Base-by-base conservation (phyloP, 208 protist genomes). In the Perkinsela sp. region DNA sequence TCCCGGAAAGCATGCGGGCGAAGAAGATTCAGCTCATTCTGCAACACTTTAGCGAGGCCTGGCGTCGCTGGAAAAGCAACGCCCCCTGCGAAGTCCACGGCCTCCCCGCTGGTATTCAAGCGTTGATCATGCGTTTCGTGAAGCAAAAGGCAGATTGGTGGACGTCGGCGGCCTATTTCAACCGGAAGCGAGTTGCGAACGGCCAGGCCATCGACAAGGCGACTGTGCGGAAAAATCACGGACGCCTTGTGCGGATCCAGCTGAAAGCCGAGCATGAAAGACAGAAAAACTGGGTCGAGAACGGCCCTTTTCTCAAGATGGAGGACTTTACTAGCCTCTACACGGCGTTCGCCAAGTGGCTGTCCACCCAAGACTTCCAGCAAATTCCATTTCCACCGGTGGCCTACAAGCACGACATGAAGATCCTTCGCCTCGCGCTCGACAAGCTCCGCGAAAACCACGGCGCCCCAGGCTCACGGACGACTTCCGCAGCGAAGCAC, bases 101-200 rank as follows among this genome's bases (percentile, higher is more conserved):
- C n/a, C 74, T 99, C 66, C 92, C 96, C 22, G 81, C 83, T 30
- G 90, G 96, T 6, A 86, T 99, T 66, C 89, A 97, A 77, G 96
- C 97, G 73, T 89, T 99, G 79, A 98, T 99, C 30, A 75, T 97
- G 15, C 94, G 98, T 76, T 99, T 99, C 76, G 97, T 99, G 40
- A 99, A 99, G 81, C 78, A 91, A 65, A 98, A 99, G 77, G 93
- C 97, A 0, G 97, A 99, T 81, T 98, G 97, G 94, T 99, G 97
- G 90, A 98, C 97, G 6, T 95, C 96, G 68, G 90, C 95, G 0
- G 88, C 97, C 29, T 96, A 99, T 79, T 97, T 98, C 76, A 97
- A 99, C 73, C 85, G 98, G 31, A 95, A 98, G 75, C 88, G 96
- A 66, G 99, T 99, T 71, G 78, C 85, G 1, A 85, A 96, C 57